Conservation (phyloP, 306 rosid genomes). For the Alnus rubra region DNA sequence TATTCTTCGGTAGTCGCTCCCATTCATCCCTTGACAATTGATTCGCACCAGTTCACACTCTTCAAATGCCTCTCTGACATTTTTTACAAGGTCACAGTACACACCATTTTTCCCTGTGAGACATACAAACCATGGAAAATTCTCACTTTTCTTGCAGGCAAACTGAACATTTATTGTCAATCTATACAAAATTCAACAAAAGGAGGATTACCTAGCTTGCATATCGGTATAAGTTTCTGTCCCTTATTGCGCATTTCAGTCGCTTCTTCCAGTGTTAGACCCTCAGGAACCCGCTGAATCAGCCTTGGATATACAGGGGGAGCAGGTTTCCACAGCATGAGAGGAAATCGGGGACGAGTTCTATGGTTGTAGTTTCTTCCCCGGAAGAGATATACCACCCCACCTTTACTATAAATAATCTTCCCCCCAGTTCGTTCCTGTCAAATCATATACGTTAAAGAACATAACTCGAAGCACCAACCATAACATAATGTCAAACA, state of each 20-base stretch:
- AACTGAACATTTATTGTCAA: conserved; percentile 5
- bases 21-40: conserved; percentile 86
- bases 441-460: conserved; percentile 27
- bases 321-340: conserved; percentile 94
- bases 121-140: conserved; percentile 19
- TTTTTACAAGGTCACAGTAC: conserved; percentile 56
- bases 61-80: conserved; percentile 87
- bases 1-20: conserved; percentile 80
- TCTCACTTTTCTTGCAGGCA: conserved; percentile 18
- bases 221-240: conserved; percentile 62
- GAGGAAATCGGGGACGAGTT: conserved; percentile 82
- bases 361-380: conserved; percentile 90
- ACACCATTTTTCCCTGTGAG: conserved; percentile 89
- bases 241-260: conserved; percentile 82
- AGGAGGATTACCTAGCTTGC: conserved; percentile 67
- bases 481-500: conserved; percentile 2
- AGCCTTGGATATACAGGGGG: conserved; percentile 86
- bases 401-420: conserved; percentile 64
- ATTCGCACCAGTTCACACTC: conserved; percentile 90
- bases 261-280: conserved; percentile 67
- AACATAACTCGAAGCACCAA: conserved; percentile 9
- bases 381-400: conserved; percentile 75
- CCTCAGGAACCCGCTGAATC: conserved; percentile 66
- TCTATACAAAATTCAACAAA: conserved; percentile 12
- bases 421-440: conserved; percentile 93